Percentiles rank a stretch among this genome's conserved stretches.
These are phyloP conservation scores for Sutorius eximius DNA, from an alignment of 1,284 basidiomycete species.

Conservation along the genomic window DNA sequence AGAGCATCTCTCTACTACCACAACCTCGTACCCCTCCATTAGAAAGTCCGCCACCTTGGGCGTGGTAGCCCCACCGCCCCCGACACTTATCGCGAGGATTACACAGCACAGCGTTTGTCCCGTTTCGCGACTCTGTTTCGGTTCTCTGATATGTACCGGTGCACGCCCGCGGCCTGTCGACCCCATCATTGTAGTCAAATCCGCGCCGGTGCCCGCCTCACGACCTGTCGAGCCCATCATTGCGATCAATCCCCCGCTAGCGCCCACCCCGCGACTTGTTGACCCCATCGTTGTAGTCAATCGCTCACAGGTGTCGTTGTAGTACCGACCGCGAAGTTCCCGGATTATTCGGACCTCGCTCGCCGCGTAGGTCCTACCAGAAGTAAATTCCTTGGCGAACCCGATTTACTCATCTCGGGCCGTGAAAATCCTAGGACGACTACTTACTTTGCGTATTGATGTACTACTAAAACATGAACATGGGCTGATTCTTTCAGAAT, in stretches of 20 bases:
- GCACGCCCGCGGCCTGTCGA: too few relatives aligned
- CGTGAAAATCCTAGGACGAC: neutral
- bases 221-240: neutral
- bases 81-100: too few relatives aligned
- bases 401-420: neutral
- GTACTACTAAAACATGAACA: neutral
- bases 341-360: neutral
- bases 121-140: neutral
- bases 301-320: too few relatives aligned
- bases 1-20: neutral
- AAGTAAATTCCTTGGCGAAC: too few relatives aligned
- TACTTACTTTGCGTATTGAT: neutral
- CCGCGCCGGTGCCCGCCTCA: too few relatives aligned
- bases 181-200: too few relatives aligned
- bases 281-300: constrained; percentile 33
- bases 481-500: neutral
- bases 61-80: constrained; percentile 48
- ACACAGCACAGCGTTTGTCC: constrained; percentile 48
- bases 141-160: neutral
- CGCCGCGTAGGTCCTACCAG: neutral
- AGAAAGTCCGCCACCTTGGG: constrained; percentile 27
- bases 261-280: constrained; percentile 45
- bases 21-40: neutral
- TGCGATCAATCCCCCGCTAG: constrained; percentile 44
- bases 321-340: neutral